Evolutionary conservation across 345 rosid species (phyloP).

Genomic region (Euphorbia tirucalli): DNA sequence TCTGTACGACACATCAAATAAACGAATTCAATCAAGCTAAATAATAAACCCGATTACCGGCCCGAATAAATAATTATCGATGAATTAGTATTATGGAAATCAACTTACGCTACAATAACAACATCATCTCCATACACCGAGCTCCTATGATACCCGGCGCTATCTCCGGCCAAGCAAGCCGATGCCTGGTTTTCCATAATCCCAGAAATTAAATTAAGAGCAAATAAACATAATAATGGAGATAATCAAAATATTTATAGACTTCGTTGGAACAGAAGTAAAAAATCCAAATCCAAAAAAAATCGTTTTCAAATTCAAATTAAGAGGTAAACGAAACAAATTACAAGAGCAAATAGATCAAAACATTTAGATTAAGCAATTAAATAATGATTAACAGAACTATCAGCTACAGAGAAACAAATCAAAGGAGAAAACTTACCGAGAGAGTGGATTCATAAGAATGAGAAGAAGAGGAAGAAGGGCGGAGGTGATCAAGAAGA

Average conservation of each 20-base stretch:
- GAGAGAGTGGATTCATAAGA: constrained; percentile 54
- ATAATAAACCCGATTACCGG: not conserved
- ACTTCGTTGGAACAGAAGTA: not conserved
- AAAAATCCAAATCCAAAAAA: too few species aligned
- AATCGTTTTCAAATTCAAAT: not conserved
- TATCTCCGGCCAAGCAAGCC: constrained; percentile 84
- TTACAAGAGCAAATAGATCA: not conserved
- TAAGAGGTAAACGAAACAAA: not conserved
- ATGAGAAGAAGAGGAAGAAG: constrained; percentile 55
- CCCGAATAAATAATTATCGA: not conserved
- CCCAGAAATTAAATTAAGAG: not conserved
- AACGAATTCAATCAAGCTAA: not conserved
- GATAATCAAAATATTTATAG: not conserved
- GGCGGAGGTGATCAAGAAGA: constrained; percentile 84
- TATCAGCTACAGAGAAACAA: too few species aligned
- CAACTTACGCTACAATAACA: constrained; percentile 83
- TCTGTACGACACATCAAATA: constrained; percentile 29
- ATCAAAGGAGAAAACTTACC: constrained; percentile 40
- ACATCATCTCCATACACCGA: constrained; percentile 78
- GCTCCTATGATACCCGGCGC: constrained; percentile 81
- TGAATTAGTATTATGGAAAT: not conserved
- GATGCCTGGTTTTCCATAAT: constrained; percentile 44
- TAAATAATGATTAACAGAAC: not conserved
- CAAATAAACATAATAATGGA: not conserved
- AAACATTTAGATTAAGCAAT: not conserved